Evolutionary conservation across 2,329 filamentous ascomycete genomes (phyloP), one percentile per base, ranked within the genome.

Genomic region (Aspergillus arachidicola): DNA sequence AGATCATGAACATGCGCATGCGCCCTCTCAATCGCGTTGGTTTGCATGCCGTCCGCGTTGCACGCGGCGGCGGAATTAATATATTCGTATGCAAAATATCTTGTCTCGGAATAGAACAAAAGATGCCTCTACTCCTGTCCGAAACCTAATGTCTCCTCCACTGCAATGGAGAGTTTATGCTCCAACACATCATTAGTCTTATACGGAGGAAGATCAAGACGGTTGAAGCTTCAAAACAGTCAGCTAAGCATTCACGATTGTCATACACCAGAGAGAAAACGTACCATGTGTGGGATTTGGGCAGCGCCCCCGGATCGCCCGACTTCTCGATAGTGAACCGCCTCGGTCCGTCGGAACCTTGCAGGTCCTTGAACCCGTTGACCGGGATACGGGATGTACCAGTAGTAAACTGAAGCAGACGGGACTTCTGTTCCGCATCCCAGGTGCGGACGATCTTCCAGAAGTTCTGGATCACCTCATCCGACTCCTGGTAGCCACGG

Each of bases 331-430:
- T 98, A 0, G 95, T 99, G 74, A 99, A 99, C 66, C 95, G 85
- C 79, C 95, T 87, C 11, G 95, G 95, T 4, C 95, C 95, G 77
- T 99, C 95, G 70, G 93, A 97, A 46, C 95, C 95, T 79, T 99
- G 95, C 58, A 99, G 83, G 84, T 99, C 95, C 82, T 99, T 99
- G 87, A 99, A 99, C 9, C 95, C 95, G 78, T 99, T 99, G 81
- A 99, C 95, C 0, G 95, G 95, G 70, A 99, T 99, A 82, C 95
- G 91, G 57, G 93, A 97, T 16, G 95, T 99, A 78, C 95, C 95
- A 10, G 95, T 99, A 0, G 95, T 95, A 77, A 99, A 99, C 79
- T 99, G 95, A 72, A 99, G 81, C 66, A 99, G 85, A 74, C 95
- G 90, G 59, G 93, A 97, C 84, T 99, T 99, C 80, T 99, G 95